Evolutionary conservation across 208 protist species (phyloP).

Genomic region (Acanthamoeba healyi): DNA sequence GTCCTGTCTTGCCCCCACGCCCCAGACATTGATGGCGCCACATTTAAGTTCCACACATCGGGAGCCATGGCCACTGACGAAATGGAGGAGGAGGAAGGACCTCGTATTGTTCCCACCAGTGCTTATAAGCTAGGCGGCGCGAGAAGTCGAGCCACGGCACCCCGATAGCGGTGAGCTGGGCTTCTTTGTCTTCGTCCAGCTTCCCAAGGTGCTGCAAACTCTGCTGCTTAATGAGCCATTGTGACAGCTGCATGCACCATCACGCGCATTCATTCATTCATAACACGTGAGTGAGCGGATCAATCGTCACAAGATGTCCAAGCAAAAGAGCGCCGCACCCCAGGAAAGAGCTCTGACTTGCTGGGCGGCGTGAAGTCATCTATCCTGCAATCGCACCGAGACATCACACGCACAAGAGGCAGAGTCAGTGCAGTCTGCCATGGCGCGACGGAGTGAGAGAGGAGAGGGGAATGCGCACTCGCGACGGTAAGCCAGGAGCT

Average conservation of each 20-base stretch:
- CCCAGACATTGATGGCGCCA: too few species aligned
- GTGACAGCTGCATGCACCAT: neutral
- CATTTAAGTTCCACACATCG: too few species aligned
- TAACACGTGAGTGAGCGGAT: neutral
- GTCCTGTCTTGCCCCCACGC: neutral
- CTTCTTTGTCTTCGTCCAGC: conserved; percentile 15
- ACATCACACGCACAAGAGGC: neutral
- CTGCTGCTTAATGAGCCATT: neutral
- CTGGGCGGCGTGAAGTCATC: neutral
- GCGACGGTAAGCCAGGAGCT: neutral
- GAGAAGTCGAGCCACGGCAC: neutral
- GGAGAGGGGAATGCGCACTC: neutral
- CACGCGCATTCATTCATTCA: neutral
- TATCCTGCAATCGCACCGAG: neutral
- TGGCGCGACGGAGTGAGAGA: neutral
- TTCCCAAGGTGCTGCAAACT: neutral
- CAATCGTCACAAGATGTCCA: too few species aligned
- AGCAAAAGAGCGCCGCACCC: neutral
- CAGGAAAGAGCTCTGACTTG: neutral
- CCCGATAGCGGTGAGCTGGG: neutral
- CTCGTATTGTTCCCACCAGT: neutral
- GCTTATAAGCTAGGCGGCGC: neutral
- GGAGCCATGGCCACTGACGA: too few species aligned
- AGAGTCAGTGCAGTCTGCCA: too few species aligned
- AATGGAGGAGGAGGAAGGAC: neutral